Evolutionary conservation across 1,139 yeast species (phyloP).

Genomic region (Debaryomyces subglobosus): DNA sequence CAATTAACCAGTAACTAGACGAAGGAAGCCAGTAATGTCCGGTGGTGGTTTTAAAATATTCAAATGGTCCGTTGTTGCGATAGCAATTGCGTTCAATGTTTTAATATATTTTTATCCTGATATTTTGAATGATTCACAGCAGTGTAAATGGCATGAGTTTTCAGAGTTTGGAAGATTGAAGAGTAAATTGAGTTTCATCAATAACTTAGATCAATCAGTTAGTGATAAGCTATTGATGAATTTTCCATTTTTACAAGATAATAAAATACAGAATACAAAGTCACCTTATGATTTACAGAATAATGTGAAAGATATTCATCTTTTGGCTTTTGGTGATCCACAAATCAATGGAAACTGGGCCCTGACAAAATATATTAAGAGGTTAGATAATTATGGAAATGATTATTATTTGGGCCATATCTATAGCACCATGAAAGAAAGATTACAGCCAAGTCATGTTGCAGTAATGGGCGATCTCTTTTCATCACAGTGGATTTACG

Average conservation of each 20-base stretch:
- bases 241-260: constrained; percentile 31
- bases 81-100: constrained; percentile 52
- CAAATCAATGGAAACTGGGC: constrained; percentile 90
- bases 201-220: constrained; percentile 25
- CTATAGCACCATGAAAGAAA: constrained; percentile 60
- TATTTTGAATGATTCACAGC: constrained; percentile 42
- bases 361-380: constrained; percentile 68
- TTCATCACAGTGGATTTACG: constrained; percentile 95
- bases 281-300: constrained; percentile 14
- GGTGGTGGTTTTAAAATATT: not conserved
- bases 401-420: constrained; percentile 88
- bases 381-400: constrained; percentile 84
- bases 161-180: constrained; percentile 13
- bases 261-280: constrained; percentile 15
- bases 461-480: constrained; percentile 92
- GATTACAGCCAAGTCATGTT: constrained; percentile 76
- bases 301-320: constrained; percentile 52
- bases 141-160: constrained; percentile 62
- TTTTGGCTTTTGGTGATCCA: constrained; percentile 92
- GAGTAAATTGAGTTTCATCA: constrained; percentile 23
- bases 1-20: not conserved
- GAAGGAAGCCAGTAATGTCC: not conserved
- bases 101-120: constrained; percentile 81
- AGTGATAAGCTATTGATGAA: constrained; percentile 31
- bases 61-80: constrained; percentile 30